Evolutionary conservation across 2,329 filamentous ascomycete genomes (phyloP), one percentile per base, ranked within the genome.

Genomic region (Plectosphaerella cucumerina): DNA sequence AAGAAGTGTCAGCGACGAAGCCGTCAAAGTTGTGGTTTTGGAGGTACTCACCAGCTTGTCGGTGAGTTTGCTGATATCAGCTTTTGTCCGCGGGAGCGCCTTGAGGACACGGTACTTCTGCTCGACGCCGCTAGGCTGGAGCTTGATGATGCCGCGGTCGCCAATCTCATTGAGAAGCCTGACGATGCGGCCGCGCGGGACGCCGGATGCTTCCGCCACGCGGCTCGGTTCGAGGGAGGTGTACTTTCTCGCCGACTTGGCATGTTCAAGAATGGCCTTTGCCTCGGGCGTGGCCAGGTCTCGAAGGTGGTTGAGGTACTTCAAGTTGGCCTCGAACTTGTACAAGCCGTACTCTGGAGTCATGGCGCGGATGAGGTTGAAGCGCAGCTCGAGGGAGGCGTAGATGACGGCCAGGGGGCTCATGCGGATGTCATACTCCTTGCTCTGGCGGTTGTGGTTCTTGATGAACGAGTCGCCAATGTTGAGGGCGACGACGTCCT

Each of bases 351-450:
- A 86, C 39, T 82, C 77, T 0, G 75, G 80, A 0, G 75, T 85
- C 17, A 73, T 76, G 15, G 76, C 80, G 20, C 82, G 73, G 26
- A 86, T 70, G 0, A 85, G 67, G 0, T 69, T 69, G 53, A 82
- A 84, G 3, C 74, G 76, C 5, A 86, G 68, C 59, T 86, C 83
- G 1, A 86, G 66, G n/a, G 79, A 74, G 0, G 82, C 80, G 48
- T 83, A 82, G 15, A 85, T 73, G 47, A 80, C 76, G 37, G 67
- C 66, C 6, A 85, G 65, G 0, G 76, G 70, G 3, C 65, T 77
- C 2, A 65, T 53, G 18, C 75, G 73, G 50, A 86, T 80, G 56
- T 86, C 82, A 50, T 74, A 78, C 0, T 76, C 69, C 21, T 65
- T 71, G 3, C 69, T 66, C 43, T 84, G 75, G 0, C 67, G 57